Percentiles rank a stretch among this genome's conserved stretches.
phyloP scores from a whole-genome alignment of 2,329 filamentous ascomycete species.

The Gnomoniopsis smithogilvyi region DNA sequence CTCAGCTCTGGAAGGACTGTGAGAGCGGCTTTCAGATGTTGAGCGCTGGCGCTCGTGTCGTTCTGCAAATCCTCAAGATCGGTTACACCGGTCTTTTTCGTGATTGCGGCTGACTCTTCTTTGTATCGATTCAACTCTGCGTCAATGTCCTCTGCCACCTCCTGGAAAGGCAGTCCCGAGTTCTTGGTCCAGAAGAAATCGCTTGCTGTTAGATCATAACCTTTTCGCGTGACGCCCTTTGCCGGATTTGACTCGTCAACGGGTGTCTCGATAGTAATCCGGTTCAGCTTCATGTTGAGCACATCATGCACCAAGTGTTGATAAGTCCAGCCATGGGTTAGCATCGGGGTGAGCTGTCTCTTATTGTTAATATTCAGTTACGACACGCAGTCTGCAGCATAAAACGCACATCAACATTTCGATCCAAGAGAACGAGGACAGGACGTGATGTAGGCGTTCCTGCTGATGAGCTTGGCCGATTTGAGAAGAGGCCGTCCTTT shows the following conservation, averaged over 20 bases:
- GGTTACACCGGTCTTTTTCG: constrained; percentile 89
- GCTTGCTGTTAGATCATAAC: constrained; percentile 83
- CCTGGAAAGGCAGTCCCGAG: constrained; percentile 76
- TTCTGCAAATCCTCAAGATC: constrained; percentile 91
- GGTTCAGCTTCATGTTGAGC: constrained; percentile 68
- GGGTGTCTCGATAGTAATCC: constrained; percentile 86
- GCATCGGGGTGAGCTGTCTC: constrained; percentile 75
- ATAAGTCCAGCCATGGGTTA: constrained; percentile 86
- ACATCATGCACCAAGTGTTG: constrained; percentile 76
- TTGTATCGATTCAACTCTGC: constrained; percentile 91
- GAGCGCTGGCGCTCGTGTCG: constrained; percentile 82
- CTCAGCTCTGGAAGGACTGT: constrained; percentile 87
- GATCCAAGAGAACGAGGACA: constrained; percentile 88
- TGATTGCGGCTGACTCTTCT: constrained; percentile 90
- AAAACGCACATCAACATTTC: constrained; percentile 69
- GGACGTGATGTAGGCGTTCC: constrained; percentile 73
- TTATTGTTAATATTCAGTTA: neutral
- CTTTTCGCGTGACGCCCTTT: constrained; percentile 77
- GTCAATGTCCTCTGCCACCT: constrained; percentile 52
- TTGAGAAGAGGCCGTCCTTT: constrained; percentile 94
- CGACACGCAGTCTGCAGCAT: too few species aligned
- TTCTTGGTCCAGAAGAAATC: constrained; percentile 99
- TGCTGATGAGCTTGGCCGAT: constrained; percentile 55
- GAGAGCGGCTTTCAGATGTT: constrained; percentile 94
- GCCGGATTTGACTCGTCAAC: constrained; percentile 72